Conservation (phyloP, 208 protist genomes). For the Acanthamoeba triangularis region DNA sequence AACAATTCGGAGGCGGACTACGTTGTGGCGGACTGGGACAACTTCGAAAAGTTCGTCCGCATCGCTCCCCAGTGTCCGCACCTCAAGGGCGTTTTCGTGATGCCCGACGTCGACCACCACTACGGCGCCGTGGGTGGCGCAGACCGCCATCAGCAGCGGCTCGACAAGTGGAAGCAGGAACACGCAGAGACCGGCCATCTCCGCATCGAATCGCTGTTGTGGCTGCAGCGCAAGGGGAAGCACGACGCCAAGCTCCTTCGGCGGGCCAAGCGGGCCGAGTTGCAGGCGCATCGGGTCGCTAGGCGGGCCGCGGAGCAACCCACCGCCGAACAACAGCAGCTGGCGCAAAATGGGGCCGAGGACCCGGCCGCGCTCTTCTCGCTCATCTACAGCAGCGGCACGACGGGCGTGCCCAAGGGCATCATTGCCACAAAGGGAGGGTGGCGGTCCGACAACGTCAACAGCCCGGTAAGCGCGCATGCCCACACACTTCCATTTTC, state of each 20-base stretch:
- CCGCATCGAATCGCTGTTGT: neutral
- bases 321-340: too few species aligned
- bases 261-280: neutral
- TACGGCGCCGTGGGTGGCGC: neutral
- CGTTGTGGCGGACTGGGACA: constrained; percentile 44
- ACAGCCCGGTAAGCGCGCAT: neutral
- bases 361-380: constrained; percentile 8
- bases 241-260: neutral
- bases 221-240: neutral
- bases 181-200: neutral
- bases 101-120: neutral
- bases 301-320: too few species aligned
- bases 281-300: neutral
- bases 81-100: neutral
- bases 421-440: constrained; percentile 1
- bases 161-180: neutral
- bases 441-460: neutral
- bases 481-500: neutral
- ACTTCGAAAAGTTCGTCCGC: neutral
- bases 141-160: neutral
- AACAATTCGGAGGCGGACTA: constrained; percentile 14
- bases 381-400: constrained; percentile 75
- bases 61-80: neutral
- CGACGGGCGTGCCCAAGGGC: constrained; percentile 76
- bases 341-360: neutral